These are phyloP conservation scores for Nectriaceae sp. DNA, from an alignment of 2,329 filamentous ascomycete genomes.

Conservation along the genomic window DNA sequence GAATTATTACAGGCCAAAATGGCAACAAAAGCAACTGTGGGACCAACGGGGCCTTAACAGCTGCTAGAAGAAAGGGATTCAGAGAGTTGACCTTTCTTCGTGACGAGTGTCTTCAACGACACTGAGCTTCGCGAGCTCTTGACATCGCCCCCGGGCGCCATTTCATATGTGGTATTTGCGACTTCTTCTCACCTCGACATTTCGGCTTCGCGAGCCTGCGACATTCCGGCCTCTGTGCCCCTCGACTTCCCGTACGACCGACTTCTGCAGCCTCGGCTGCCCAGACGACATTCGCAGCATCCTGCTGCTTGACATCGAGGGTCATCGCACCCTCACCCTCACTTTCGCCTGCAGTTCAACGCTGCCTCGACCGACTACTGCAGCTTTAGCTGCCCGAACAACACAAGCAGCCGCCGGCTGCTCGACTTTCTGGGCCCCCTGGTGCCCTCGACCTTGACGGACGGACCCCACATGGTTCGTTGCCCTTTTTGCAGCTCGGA, in stretches of 20 bases:
- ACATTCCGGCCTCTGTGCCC: constrained; percentile 3
- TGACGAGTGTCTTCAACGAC: constrained; percentile 3
- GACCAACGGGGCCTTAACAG: constrained; percentile 8
- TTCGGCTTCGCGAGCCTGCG: constrained; percentile 10
- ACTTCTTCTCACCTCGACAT: constrained; percentile 5
- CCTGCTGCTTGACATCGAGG: constrained; percentile 5
- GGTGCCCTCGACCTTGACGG: not conserved
- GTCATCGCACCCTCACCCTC: too few species aligned
- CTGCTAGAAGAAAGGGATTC: constrained; percentile 11
- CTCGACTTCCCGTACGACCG: constrained; percentile 12
- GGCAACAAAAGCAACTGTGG: constrained; percentile 4
- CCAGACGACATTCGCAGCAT: constrained; percentile 6
- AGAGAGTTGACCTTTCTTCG: constrained; percentile 14
- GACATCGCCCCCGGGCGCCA: constrained; percentile 11
- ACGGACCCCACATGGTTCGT: constrained; percentile 1
- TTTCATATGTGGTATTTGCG: constrained; percentile 6
- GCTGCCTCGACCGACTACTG: not conserved
- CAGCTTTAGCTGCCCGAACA: too few species aligned
- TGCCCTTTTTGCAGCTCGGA: constrained; percentile 6
- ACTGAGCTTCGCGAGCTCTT: constrained; percentile 13
- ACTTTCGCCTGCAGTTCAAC: not conserved
- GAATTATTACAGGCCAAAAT: constrained; percentile 2
- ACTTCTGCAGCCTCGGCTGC: constrained; percentile 14
- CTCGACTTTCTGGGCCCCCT: constrained; percentile 6
- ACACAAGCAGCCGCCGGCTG: too few species aligned